Evolutionary conservation across 2,329 filamentous ascomycete species (phyloP).

Genomic region (Cadophora gregata): DNA sequence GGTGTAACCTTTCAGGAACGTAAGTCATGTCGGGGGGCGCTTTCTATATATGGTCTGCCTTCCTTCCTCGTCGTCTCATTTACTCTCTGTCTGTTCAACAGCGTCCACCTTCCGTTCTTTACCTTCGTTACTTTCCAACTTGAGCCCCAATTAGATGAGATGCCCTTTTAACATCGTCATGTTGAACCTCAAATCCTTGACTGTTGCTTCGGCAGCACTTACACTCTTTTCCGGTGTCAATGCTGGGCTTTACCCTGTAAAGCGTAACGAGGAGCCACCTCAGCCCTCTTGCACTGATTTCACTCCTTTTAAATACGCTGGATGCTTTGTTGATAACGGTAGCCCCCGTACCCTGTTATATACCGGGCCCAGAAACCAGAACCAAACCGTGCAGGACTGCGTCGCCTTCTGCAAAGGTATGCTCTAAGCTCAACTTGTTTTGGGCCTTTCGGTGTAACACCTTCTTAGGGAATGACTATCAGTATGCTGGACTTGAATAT

Average conservation of each 20-base stretch:
- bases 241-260: constrained; percentile 28
- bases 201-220: constrained; percentile 35
- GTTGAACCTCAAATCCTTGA: constrained; percentile 27
- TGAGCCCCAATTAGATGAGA: neutral
- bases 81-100: neutral
- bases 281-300: constrained; percentile 41
- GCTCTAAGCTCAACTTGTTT: neutral
- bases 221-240: constrained; percentile 33
- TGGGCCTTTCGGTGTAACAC: constrained; percentile 14
- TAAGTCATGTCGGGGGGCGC: neutral
- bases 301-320: constrained; percentile 46
- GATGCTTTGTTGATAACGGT: constrained; percentile 44
- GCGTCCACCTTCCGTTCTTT: neutral
- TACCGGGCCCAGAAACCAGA: constrained; percentile 39
- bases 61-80: constrained; percentile 3
- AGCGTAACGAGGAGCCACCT: constrained; percentile 35
- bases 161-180: neutral
- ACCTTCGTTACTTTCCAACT: constrained; percentile 1
- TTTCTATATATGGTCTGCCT: constrained; percentile 15
- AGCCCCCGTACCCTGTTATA: constrained; percentile 42
- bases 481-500: constrained; percentile 46
- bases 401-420: constrained; percentile 47
- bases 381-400: constrained; percentile 46
- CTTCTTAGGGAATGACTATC: constrained; percentile 43
- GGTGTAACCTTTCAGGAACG: neutral